Conservation (phyloP, 75 land plant species). For the Picea glauca region DNA sequence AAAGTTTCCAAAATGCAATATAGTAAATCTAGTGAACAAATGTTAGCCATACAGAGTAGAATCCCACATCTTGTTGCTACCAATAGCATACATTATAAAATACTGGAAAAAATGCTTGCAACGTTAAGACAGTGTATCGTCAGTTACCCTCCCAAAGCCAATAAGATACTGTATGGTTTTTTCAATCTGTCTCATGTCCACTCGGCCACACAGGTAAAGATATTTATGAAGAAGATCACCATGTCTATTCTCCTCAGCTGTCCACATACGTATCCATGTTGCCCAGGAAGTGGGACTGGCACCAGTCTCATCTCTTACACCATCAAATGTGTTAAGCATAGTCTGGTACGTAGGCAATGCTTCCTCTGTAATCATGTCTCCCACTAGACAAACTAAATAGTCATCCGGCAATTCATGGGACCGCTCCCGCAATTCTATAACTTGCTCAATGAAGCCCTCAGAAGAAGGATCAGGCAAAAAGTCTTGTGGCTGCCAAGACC, state of each 20-base stretch:
- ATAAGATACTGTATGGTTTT: constrained; percentile 58
- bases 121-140: neutral
- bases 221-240: constrained; percentile 58
- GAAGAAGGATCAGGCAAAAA: constrained; percentile 50
- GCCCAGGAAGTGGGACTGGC: constrained; percentile 51
- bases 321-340: constrained; percentile 66
- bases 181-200: constrained; percentile 61
- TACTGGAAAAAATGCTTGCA: neutral
- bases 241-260: constrained; percentile 67
- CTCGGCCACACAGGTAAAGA: constrained; percentile 64
- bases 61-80: neutral
- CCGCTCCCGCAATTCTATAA: constrained; percentile 35
- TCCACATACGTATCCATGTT: constrained; percentile 58
- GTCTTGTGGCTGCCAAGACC: constrained; percentile 65
- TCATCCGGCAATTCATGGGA: constrained; percentile 51
- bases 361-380: constrained; percentile 72
- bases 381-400: constrained; percentile 62
- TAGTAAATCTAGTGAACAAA: neutral
- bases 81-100: neutral
- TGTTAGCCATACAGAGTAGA: neutral
- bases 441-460: constrained; percentile 38
- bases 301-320: constrained; percentile 58
- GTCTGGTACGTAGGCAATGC: constrained; percentile 71
- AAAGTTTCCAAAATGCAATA: neutral
- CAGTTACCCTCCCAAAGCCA: constrained; percentile 66